A percentile compares a stretch with the other conserved stretches of the same genome.
These are phyloP conservation scores for Ceratocystis colombiana DNA, from an alignment of 2,329 filamentous ascomycete species.

Conservation along the genomic window DNA sequence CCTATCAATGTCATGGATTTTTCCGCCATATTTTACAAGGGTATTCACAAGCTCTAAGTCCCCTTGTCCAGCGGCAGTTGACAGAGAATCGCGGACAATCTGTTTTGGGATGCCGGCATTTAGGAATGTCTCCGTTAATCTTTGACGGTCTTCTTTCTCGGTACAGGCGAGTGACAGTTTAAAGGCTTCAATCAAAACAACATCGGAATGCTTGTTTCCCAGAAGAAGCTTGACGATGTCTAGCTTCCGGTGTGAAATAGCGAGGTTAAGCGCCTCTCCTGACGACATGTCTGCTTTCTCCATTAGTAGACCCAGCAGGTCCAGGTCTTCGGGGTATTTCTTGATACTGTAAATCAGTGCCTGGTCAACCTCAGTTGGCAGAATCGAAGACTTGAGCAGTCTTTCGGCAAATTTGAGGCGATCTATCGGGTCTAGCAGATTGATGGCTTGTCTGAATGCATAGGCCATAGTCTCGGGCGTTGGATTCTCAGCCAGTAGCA, in stretches of 20 bases:
- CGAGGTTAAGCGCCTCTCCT: constrained; percentile 40
- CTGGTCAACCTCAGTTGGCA: constrained; percentile 40
- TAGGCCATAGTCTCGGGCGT: constrained; percentile 38
- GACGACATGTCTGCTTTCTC: constrained; percentile 41
- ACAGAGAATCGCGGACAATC: constrained; percentile 41
- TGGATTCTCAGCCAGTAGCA: constrained; percentile 38
- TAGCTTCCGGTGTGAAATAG: constrained; percentile 38
- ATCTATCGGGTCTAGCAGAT: constrained; percentile 42
- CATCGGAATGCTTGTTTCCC: constrained; percentile 30
- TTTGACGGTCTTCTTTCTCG: constrained; percentile 36
- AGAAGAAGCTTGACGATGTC: constrained; percentile 42
- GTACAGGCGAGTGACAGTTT: constrained; percentile 35
- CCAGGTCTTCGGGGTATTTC: constrained; percentile 40
- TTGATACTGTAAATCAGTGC: constrained; percentile 44
- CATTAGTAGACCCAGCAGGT: constrained; percentile 40
- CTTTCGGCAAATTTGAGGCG: constrained; percentile 42
- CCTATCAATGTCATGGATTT: constrained; percentile 42
- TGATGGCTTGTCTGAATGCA: constrained; percentile 45
- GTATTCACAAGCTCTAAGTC: constrained; percentile 43
- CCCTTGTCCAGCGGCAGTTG: constrained; percentile 44
- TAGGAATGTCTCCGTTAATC: constrained; percentile 40
- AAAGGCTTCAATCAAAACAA: constrained; percentile 37
- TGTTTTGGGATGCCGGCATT: constrained; percentile 39
- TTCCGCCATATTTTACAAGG: constrained; percentile 44
- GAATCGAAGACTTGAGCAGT: constrained; percentile 42